Evolutionary conservation across 139 green algal species (phyloP).

Genomic region (Micractinium conductrix): DNA sequence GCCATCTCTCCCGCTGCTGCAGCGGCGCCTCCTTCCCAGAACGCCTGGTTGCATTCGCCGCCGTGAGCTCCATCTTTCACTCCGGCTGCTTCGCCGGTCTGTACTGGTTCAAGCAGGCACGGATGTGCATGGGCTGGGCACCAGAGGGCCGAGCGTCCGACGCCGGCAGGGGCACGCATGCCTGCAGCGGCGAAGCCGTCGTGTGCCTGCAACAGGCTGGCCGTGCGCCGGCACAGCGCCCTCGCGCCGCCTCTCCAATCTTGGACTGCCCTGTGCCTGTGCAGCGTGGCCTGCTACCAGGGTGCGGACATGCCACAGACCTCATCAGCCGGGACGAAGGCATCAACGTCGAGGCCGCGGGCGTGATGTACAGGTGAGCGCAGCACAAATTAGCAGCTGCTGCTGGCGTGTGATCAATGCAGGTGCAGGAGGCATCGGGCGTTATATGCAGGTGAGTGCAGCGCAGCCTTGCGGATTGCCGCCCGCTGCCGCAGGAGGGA

Average conservation of each 20-base stretch:
- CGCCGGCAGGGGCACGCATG: too few relatives aligned
- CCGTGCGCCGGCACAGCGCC: too few relatives aligned
- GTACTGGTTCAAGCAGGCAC: constrained; percentile 21
- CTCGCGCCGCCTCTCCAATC: too few relatives aligned
- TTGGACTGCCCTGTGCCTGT: neutral
- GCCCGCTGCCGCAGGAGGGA: too few relatives aligned
- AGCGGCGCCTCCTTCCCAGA: constrained; percentile 75
- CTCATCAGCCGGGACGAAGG: constrained; percentile 96
- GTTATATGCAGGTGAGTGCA: neutral
- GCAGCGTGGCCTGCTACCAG: constrained; percentile 76
- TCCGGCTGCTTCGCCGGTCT: neutral
- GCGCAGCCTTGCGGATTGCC: neutral
- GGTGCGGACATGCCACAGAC: constrained; percentile 95
- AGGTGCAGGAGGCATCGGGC: neutral
- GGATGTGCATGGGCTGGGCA: too few relatives aligned
- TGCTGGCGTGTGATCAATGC: neutral
- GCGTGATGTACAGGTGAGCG: constrained; percentile 82
- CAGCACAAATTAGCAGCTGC: too few relatives aligned
- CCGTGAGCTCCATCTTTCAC: neutral
- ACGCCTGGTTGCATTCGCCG: constrained; percentile 75
- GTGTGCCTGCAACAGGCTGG: too few relatives aligned
- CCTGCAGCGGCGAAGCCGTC: too few relatives aligned
- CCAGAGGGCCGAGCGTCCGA: too few relatives aligned
- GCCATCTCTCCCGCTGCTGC: constrained; percentile 9
- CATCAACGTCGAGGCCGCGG: constrained; percentile 96